Conservation (phyloP, 2,329 filamentous ascomycete genomes). For the Fusarium succisae region DNA sequence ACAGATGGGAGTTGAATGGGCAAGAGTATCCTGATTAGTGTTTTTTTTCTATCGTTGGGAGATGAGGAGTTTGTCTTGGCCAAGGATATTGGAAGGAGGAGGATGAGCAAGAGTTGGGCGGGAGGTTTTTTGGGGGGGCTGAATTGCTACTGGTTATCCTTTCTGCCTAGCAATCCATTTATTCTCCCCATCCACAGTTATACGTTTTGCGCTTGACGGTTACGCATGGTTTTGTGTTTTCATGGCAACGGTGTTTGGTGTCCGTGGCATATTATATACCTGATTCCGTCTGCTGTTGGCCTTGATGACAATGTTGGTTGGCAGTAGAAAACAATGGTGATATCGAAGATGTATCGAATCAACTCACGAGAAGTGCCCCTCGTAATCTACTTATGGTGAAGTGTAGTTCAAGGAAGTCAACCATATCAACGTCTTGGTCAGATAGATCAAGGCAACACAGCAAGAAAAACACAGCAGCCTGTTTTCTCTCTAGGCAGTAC, state of each 20-base stretch:
- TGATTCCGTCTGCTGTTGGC: constrained; percentile 33
- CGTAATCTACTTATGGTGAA: not conserved
- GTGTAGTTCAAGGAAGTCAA: not conserved
- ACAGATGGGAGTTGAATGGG: constrained; percentile 28
- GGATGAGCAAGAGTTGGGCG: constrained; percentile 9
- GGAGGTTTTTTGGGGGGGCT: constrained; percentile 14
- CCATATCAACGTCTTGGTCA: not conserved
- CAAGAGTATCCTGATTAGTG: constrained; percentile 31
- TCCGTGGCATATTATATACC: constrained; percentile 47
- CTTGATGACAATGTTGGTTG: constrained; percentile 12
- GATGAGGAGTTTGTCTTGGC: constrained; percentile 23
- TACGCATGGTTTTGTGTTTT: constrained; percentile 41
- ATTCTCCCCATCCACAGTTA: constrained; percentile 33
- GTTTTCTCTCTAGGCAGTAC: not conserved
- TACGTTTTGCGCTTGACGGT: constrained; percentile 28
- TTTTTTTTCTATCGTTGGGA: constrained; percentile 29
- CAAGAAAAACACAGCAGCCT: not conserved
- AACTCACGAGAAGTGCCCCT: not conserved
- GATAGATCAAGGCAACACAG: not conserved
- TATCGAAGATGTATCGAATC: not conserved
- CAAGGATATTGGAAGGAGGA: constrained; percentile 1
- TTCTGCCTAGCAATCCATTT: constrained; percentile 38
- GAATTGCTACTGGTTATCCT: constrained; percentile 30
- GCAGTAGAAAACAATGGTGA: not conserved
- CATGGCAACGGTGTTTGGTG: constrained; percentile 50